Conservation (phyloP, 2,329 filamentous ascomycete species). For the Botrytis hyacinthi region DNA sequence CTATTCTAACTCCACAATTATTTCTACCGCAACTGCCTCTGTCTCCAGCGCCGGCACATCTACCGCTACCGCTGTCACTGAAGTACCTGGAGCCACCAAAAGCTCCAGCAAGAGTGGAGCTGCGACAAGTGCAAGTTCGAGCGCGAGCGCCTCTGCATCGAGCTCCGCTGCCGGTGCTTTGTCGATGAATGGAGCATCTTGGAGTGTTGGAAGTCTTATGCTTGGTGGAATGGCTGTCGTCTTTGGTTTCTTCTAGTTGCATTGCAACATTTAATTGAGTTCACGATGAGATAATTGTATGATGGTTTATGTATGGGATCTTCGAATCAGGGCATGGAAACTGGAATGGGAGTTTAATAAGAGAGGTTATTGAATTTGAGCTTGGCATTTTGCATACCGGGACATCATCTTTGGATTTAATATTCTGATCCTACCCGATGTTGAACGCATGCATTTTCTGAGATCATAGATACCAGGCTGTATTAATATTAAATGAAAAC, state of each 20-base stretch:
- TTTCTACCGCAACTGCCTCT: slow-evolving; percentile 9
- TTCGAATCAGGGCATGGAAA: not conserved
- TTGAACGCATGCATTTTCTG: not conserved
- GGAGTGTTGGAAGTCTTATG: slow-evolving; percentile 9
- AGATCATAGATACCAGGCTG: not conserved
- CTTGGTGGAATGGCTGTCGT: slow-evolving; percentile 18
- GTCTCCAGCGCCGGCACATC: not conserved
- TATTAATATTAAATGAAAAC: not conserved
- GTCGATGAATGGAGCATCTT: not conserved
- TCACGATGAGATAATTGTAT: slow-evolving; percentile 4
- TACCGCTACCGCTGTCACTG: slow-evolving; percentile 9
- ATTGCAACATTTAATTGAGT: not conserved
- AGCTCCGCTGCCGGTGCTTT: not conserved
- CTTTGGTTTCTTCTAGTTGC: slow-evolving; percentile 18
- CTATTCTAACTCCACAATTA: slow-evolving; percentile 11
- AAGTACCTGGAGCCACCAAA: not conserved
- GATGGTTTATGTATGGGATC: not conserved
- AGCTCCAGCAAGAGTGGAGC: not conserved
- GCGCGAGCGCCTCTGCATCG: not conserved
- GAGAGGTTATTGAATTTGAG: not conserved
- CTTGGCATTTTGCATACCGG: not conserved
- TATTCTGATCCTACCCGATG: not conserved
- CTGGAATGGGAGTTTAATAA: slow-evolving; percentile 15
- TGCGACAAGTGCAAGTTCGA: not conserved
- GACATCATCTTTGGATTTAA: slow-evolving; percentile 4